phyloP scores from a whole-genome alignment of 306 rosid genomes.

The Dalbergia cultrata region DNA sequence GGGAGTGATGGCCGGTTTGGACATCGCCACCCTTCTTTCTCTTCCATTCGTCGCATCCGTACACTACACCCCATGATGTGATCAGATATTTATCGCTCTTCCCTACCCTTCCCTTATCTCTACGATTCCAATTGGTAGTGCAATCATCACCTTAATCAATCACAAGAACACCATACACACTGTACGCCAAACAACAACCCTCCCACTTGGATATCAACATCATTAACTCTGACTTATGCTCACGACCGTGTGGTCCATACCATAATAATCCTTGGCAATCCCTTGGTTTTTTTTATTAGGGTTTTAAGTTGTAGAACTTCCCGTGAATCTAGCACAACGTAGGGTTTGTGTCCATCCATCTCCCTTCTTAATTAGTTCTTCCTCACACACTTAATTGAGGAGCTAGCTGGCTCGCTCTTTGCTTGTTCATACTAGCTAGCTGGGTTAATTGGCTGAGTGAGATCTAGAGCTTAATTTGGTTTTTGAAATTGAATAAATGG shows the following conservation, averaged over 20 bases:
- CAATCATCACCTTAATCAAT: neutral
- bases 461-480: neutral
- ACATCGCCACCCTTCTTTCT: neutral
- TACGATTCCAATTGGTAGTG: neutral
- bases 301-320: conserved; percentile 19
- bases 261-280: conserved; percentile 1
- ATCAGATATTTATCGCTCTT: neutral
- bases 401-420: no score
- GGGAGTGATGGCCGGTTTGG: neutral
- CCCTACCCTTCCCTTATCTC: neutral
- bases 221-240: neutral
- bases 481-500: conserved; percentile 50
- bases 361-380: no score
- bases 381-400: no score
- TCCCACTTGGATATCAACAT: conserved; percentile 13
- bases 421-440: no score
- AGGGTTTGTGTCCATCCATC: conserved; percentile 47
- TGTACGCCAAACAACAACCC: neutral
- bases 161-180: neutral
- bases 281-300: conserved; percentile 18
- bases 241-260: conserved; percentile 3
- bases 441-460: neutral
- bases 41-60: neutral
- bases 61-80: neutral
- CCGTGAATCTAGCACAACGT: neutral